These are phyloP conservation scores for Evernia prunastri DNA, from an alignment of 495 filamentous ascomycete species.

Conservation along the genomic window DNA sequence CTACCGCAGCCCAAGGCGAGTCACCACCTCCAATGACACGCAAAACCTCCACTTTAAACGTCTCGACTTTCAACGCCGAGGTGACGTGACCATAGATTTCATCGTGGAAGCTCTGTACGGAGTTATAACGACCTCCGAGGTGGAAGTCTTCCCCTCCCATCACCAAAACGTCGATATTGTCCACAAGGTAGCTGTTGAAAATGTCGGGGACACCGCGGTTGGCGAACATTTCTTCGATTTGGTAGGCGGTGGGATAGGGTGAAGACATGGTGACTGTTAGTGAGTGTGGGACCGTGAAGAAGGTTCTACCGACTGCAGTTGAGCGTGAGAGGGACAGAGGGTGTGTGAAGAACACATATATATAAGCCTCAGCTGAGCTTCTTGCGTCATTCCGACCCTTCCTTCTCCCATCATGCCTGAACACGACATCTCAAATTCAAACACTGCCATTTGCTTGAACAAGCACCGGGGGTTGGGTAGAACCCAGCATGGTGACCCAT, in stretches of 20 bases:
- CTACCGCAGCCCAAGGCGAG: conserved; percentile 12
- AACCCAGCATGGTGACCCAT: too few relatives aligned
- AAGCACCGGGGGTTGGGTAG: too few relatives aligned
- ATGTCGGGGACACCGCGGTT: not conserved
- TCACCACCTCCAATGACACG: conserved; percentile 15
- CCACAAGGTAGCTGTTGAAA: not conserved
- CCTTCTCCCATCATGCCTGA: too few relatives aligned
- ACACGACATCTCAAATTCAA: too few relatives aligned
- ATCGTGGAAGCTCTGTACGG: conserved; percentile 8
- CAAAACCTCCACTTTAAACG: not conserved
- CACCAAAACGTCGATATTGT: not conserved
- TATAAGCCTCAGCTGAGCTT: too few relatives aligned
- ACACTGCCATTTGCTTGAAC: too few relatives aligned
- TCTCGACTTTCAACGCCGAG: not conserved
- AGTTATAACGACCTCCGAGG: conserved; percentile 3
- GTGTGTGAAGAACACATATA: too few relatives aligned
- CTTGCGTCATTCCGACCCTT: too few relatives aligned
- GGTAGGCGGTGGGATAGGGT: conserved; percentile 11
- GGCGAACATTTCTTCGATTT: conserved; percentile 18
- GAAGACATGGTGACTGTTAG: too few relatives aligned
- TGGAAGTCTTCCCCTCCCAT: conserved; percentile 9
- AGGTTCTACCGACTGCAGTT: too few relatives aligned
- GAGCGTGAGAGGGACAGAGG: too few relatives aligned
- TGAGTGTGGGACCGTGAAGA: too few relatives aligned
- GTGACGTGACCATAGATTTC: not conserved